Percentiles rank a stretch among this genome's conserved stretches.
Evolutionary conservation across 1,284 basidiomycete genomes (phyloP).

Genomic region (Schizopora paradoxa): DNA sequence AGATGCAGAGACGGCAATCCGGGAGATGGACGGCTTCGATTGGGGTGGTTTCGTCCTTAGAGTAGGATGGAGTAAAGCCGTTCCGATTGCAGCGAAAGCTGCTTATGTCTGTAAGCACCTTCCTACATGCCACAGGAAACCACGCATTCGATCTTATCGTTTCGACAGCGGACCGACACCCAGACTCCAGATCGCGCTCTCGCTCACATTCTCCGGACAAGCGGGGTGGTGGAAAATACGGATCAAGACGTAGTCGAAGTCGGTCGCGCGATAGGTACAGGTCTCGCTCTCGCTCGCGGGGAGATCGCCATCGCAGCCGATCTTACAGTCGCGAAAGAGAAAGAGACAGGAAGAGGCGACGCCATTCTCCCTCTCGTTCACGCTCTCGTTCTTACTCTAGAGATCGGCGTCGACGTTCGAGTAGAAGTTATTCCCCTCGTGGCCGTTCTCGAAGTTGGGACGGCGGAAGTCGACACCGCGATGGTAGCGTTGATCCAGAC

Average conservation of each 20-base stretch:
- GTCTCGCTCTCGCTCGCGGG: conserved; percentile 34
- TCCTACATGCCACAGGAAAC: neutral
- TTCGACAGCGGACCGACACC: conserved; percentile 17
- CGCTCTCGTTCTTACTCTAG: conserved; percentile 17
- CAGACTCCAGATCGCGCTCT: conserved; percentile 41
- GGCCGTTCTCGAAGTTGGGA: conserved; percentile 23
- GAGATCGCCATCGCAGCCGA: conserved; percentile 31
- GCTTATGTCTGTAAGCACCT: conserved; percentile 62
- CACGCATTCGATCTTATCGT: conserved; percentile 9
- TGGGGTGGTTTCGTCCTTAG: conserved; percentile 85
- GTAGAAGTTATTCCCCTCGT: conserved; percentile 12
- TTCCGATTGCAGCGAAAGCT: conserved; percentile 75
- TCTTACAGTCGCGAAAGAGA: conserved; percentile 31
- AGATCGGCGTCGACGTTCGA: conserved; percentile 14
- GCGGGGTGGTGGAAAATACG: conserved; percentile 29
- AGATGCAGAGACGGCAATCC: conserved; percentile 84
- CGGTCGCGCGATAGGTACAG: conserved; percentile 34
- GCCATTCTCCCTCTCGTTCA: conserved; percentile 24
- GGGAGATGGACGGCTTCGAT: conserved; percentile 84
- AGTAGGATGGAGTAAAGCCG: conserved; percentile 94
- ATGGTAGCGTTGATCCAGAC: conserved; percentile 49
- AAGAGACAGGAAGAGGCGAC: conserved; percentile 35
- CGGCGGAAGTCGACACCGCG: conserved; percentile 16
- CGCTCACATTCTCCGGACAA: conserved; percentile 45
- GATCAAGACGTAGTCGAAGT: conserved; percentile 34